Conservation (phyloP, 306 rosid species). For the Senna tora region DNA sequence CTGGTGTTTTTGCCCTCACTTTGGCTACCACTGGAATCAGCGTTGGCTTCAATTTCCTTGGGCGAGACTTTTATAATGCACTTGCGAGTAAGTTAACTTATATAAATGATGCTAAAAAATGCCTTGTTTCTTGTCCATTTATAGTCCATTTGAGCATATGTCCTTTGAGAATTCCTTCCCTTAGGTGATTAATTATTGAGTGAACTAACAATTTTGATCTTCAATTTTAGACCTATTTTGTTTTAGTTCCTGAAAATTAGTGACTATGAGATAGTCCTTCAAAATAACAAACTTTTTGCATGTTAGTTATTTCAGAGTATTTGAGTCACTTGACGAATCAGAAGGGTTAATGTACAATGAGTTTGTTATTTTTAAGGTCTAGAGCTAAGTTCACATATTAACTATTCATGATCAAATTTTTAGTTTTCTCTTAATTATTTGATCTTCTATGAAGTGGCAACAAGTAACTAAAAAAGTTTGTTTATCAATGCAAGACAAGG, state of each 20-base stretch:
- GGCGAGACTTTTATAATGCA: conserved; percentile 93
- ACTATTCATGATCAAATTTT: background rate
- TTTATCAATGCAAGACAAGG: conserved; percentile 77
- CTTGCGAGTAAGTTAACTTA: conserved; percentile 75
- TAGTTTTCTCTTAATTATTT: background rate
- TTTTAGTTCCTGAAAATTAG: background rate
- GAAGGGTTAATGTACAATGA: background rate
- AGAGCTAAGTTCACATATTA: background rate
- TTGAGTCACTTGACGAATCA: background rate
- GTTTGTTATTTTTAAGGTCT: background rate
- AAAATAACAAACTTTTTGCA: background rate
- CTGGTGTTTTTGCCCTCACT: conserved; percentile 85
- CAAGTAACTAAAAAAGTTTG: conserved; percentile 42
- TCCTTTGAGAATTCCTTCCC: conserved; percentile 18
- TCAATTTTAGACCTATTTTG: background rate
- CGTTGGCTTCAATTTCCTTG: conserved; percentile 91
- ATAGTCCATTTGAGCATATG: conserved; percentile 11
- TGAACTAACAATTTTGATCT: too few relatives aligned
- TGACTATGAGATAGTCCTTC: background rate
- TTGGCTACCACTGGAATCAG: conserved; percentile 93
- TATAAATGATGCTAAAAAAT: background rate
- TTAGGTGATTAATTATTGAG: conserved; percentile 1
- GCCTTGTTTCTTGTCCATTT: conserved; percentile 16
- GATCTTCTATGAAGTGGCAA: conserved; percentile 32
- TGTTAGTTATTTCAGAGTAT: background rate